Percentiles rank a stretch among this genome's conserved stretches.
phyloP scores from a whole-genome alignment of 257 asterid species.

The Jaltomata sinuosa region DNA sequence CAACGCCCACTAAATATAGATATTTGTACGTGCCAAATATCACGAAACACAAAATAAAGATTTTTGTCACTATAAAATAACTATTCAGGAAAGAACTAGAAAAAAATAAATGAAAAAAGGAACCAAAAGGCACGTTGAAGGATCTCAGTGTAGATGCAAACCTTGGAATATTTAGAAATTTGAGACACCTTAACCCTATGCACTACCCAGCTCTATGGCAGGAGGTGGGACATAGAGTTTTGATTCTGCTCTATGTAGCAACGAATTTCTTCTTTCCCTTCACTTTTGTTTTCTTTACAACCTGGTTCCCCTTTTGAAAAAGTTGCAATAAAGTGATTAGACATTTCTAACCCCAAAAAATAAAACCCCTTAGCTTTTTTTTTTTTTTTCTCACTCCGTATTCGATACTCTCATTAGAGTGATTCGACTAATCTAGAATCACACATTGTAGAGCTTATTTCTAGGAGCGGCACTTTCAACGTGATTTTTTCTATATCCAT shows the following conservation, averaged over 20 bases:
- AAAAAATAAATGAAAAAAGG: not conserved
- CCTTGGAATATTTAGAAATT: not conserved
- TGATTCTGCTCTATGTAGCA: not conserved
- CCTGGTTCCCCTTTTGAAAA: conserved; percentile 26
- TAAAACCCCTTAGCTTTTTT: too few species aligned
- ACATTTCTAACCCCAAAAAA: conserved; percentile 4
- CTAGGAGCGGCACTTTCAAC: too few species aligned
- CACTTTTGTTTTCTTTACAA: conserved; percentile 32
- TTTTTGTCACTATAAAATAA: too few species aligned
- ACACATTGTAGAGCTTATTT: too few species aligned
- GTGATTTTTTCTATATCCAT: too few species aligned
- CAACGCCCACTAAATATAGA: too few species aligned
- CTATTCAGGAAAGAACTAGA: too few species aligned
- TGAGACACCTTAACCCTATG: not conserved
- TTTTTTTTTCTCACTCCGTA: too few species aligned
- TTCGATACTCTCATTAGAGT: too few species aligned
- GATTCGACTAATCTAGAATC: too few species aligned
- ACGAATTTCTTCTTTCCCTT: conserved; percentile 27
- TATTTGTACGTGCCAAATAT: too few species aligned
- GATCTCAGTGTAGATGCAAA: not conserved
- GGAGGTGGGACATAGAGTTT: conserved; percentile 6
- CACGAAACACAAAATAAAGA: too few species aligned
- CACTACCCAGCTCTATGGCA: not conserved
- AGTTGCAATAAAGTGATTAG: conserved; percentile 19
- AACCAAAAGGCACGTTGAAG: not conserved